Evolutionary conservation across 495 filamentous ascomycete genomes (phyloP), one percentile per base, ranked within the genome.

Genomic region (Aspergillus sclerotioniger): DNA sequence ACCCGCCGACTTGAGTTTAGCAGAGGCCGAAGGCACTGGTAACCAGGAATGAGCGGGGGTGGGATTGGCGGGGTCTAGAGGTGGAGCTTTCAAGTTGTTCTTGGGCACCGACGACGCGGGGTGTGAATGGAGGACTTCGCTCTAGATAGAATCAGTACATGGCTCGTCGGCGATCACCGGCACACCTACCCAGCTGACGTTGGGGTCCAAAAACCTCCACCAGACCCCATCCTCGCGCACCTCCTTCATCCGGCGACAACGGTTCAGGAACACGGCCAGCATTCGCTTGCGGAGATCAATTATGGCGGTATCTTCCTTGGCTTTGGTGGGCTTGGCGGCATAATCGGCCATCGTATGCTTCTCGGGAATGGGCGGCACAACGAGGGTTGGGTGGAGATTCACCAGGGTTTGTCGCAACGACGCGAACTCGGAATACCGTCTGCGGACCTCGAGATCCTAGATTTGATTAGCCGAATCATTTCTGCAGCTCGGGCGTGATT

Each of bases 261-360:
- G 82, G 66, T 98, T 98, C 32, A 98, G 69, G 64, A 98, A 98
- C 5, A 97, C 92, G 31, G 87, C 87, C 39, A 98, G 71, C 94
- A 98, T 98, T 54, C 94, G 88, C 70, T 97, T 97, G 51, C 94
- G 84, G 39, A 96, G 79, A 60, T 98, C 94, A 56, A 98, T 98
- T 45, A 97, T 98, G 58, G 90, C 87, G 31, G 89, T 87, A 70
- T 98, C 95, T 73, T 98, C 94, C 72, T 97, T 98, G 28, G 94
- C 94, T 68, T 92, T 96, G 29, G 94, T 97, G 0, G 94, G 94
- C 62, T 96, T 96, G 17, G 95, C 92, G 21, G 94, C 94, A 70
- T 98, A 98, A 67, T 98, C 94, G 48, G 94, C 93, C 88, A 98
- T 93, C 53, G 90, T 91, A 68, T 98, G 94, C 71, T 98, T 98